phyloP scores from a whole-genome alignment of 768 basidiomycete genomes.

The Lenzites betulinus region DNA sequence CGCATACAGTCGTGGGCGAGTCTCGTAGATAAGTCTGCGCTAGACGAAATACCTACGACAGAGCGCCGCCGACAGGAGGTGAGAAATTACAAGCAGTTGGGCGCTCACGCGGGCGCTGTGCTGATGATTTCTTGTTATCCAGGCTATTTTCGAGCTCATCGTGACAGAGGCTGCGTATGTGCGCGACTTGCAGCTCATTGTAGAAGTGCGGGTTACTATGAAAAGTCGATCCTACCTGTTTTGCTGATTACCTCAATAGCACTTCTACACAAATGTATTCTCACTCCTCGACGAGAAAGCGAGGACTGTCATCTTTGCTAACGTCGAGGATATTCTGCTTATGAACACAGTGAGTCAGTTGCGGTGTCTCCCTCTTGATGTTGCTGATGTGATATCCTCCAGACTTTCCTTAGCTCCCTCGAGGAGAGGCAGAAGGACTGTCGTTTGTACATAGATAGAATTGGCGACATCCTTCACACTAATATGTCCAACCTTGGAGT shows the following conservation, averaged over 20 bases:
- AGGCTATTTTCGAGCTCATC: slow-evolving; percentile 95
- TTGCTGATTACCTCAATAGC: slow-evolving; percentile 42
- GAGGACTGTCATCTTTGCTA: slow-evolving; percentile 83
- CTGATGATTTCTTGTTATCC: too few species aligned
- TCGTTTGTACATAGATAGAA: slow-evolving; percentile 85
- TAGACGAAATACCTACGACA: slow-evolving; percentile 74
- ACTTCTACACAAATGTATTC: slow-evolving; percentile 84
- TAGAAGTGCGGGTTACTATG: slow-evolving; percentile 59
- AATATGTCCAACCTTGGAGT: slow-evolving; percentile 78
- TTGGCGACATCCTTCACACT: slow-evolving; percentile 80
- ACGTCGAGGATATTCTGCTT: slow-evolving; percentile 89
- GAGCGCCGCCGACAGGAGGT: slow-evolving; percentile 93
- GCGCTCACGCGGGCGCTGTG: background rate
- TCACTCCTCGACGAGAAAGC: slow-evolving; percentile 74
- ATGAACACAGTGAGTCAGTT: slow-evolving; percentile 70
- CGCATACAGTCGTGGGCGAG: slow-evolving; percentile 83
- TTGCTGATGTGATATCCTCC: slow-evolving; percentile 6
- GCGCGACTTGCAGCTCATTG: slow-evolving; percentile 86
- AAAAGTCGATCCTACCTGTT: background rate
- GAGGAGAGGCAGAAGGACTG: slow-evolving; percentile 92
- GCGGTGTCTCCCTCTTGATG: background rate
- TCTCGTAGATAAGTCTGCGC: slow-evolving; percentile 79
- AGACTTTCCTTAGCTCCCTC: slow-evolving; percentile 84
- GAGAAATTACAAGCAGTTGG: background rate
- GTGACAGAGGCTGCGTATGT: slow-evolving; percentile 90